Conservation (phyloP, 192 early-diverging fungal species). For the Powellomyces hirtus region DNA sequence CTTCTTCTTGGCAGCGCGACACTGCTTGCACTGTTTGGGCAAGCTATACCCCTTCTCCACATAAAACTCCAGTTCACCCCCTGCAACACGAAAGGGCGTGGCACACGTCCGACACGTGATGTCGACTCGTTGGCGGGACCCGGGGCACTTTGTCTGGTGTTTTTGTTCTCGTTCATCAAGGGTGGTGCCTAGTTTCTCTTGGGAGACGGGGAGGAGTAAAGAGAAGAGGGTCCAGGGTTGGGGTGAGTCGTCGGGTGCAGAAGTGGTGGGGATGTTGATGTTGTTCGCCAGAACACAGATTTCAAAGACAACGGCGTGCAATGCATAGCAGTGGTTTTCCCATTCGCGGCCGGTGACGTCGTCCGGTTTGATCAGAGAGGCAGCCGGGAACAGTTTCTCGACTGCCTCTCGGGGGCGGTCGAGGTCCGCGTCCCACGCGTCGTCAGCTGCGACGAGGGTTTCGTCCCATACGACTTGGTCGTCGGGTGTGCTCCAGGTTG, state of each 20-base stretch:
- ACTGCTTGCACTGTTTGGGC: no score
- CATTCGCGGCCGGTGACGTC: background rate
- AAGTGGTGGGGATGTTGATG: background rate
- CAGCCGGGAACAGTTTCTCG: background rate
- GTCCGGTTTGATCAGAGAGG: background rate
- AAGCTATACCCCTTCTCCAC: no score
- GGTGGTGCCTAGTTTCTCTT: background rate
- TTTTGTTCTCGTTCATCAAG: no score
- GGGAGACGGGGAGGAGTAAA: background rate
- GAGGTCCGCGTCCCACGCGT: background rate
- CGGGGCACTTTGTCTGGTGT: no score
- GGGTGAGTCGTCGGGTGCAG: background rate
- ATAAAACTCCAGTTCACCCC: no score
- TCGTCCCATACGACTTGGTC: background rate
- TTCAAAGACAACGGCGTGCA: background rate
- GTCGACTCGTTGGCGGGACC: no score
- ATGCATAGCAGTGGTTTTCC: conserved; percentile 1
- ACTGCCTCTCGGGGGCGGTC: background rate
- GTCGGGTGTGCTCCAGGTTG: background rate
- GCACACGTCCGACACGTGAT: no score
- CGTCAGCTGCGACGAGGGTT: background rate
- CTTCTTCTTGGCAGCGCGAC: no score
- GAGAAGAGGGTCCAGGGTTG: no score
- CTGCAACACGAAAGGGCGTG: no score
- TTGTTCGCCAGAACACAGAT: background rate